Percentiles rank a stretch among this genome's conserved stretches.
Evolutionary conservation across 495 filamentous ascomycete species (phyloP).

Genomic region (Penicillium crystallinum): DNA sequence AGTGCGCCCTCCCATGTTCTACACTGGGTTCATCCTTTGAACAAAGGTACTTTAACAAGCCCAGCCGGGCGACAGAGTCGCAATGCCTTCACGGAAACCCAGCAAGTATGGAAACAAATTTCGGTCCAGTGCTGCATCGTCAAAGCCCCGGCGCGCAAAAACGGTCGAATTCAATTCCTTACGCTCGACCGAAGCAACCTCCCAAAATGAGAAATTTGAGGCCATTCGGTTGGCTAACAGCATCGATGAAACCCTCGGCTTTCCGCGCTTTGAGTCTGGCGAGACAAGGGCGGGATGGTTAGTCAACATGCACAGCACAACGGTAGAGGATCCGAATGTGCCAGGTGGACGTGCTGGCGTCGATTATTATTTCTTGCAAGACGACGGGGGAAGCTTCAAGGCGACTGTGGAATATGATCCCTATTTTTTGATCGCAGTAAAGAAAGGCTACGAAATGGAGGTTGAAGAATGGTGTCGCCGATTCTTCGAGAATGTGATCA

Average conservation of each 20-base stretch:
- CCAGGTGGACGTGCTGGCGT: conserved; percentile 81
- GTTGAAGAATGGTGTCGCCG: conserved; percentile 94
- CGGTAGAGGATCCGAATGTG: conserved; percentile 76
- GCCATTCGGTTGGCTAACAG: conserved; percentile 73
- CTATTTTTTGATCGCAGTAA: conserved; percentile 90
- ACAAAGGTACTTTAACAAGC: conserved; percentile 13
- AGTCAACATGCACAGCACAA: conserved; percentile 88
- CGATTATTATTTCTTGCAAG: conserved; percentile 96
- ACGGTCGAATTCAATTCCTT: conserved; percentile 74
- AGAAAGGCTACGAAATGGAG: conserved; percentile 81
- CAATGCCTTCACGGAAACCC: conserved; percentile 55
- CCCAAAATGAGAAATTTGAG: conserved; percentile 80
- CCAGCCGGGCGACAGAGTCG: conserved; percentile 29
- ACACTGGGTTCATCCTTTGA: conserved; percentile 6
- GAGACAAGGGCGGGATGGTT: conserved; percentile 86
- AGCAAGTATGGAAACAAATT: conserved; percentile 53
- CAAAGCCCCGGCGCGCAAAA: conserved; percentile 53
- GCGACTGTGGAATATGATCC: conserved; percentile 94
- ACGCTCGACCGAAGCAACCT: conserved; percentile 74
- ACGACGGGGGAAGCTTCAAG: conserved; percentile 91
- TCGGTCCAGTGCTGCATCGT: conserved; percentile 44
- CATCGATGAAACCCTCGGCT: conserved; percentile 94
- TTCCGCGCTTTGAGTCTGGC: conserved; percentile 85
- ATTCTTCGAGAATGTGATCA: conserved; percentile 78
- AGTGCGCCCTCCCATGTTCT: conserved; percentile 26